A percentile compares a stretch with the other conserved stretches of the same genome.
phyloP scores from a whole-genome alignment of 1,284 basidiomycete genomes.

The Trichosporon sp. region DNA sequence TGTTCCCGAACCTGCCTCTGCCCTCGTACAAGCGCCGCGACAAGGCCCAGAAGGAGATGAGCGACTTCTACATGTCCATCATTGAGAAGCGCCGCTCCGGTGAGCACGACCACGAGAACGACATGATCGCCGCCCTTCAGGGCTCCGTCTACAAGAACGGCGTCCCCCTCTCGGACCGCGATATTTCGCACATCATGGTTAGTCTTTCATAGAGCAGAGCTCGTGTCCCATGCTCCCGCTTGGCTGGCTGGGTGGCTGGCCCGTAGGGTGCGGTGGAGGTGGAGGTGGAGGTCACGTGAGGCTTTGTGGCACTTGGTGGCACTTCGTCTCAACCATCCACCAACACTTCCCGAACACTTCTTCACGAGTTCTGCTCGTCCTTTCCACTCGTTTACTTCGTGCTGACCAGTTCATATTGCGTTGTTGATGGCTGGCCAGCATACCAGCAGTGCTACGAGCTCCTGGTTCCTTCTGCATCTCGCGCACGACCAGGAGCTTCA shows the following conservation, averaged over 20 bases:
- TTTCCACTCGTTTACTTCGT: constrained; percentile 11
- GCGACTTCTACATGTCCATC: constrained; percentile 88
- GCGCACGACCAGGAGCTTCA: constrained; percentile 76
- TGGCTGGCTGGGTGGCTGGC: background rate
- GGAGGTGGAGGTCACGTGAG: constrained; percentile 5
- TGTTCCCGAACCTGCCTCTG: constrained; percentile 91
- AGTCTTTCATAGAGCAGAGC: background rate
- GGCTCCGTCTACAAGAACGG: constrained; percentile 87
- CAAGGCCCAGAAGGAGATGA: constrained; percentile 88
- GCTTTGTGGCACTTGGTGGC: background rate
- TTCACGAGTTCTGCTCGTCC: background rate
- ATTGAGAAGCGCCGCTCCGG: constrained; percentile 69
- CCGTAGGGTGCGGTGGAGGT: background rate
- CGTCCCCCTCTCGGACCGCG: constrained; percentile 74
- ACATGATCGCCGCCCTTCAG: constrained; percentile 91
- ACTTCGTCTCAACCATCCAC: background rate
- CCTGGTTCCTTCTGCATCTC: constrained; percentile 90
- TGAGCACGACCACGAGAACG: constrained; percentile 67
- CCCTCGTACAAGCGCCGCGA: constrained; percentile 87
- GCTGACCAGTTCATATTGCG: constrained; percentile 5
- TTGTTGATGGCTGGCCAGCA: constrained; percentile 95
- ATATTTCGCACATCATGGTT: constrained; percentile 67
- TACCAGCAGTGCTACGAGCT: constrained; percentile 87
- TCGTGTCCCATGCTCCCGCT: too few relatives aligned
- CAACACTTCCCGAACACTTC: background rate